These are phyloP conservation scores for Venturia aucupariae DNA, from an alignment of 2,329 filamentous ascomycete species.

Conservation along the genomic window DNA sequence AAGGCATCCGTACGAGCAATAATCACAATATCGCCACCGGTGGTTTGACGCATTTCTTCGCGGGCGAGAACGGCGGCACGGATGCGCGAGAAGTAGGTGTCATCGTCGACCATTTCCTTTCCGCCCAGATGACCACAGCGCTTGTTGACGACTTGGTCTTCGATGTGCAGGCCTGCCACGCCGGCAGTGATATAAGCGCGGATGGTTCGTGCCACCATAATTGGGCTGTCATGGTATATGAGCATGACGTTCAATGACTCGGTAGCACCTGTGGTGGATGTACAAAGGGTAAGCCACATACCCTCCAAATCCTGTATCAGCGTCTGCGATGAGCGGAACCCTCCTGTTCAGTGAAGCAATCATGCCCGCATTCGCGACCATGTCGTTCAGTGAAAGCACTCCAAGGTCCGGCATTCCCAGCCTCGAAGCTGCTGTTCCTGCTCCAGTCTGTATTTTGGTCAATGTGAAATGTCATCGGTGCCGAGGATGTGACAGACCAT, in stretches of 20 bases:
- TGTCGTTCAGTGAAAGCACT: conserved; percentile 18
- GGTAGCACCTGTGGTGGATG: neutral
- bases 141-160: conserved; percentile 56
- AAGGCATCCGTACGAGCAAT: conserved; percentile 57
- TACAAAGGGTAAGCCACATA: neutral
- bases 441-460: conserved; percentile 18
- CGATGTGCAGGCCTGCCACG: conserved; percentile 52
- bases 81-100: conserved; percentile 46
- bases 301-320: conserved; percentile 21
- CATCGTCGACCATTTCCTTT: conserved; percentile 48
- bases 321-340: conserved; percentile 20
- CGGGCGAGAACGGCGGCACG: conserved; percentile 43
- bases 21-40: conserved; percentile 50
- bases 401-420: conserved; percentile 20
- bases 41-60: conserved; percentile 27
- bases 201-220: conserved; percentile 11
- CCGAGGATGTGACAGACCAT: conserved; percentile 31
- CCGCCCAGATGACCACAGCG: conserved; percentile 55
- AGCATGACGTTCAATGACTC: neutral
- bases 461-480: neutral
- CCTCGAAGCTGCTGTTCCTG: conserved; percentile 19
- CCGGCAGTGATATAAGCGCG: conserved; percentile 24
- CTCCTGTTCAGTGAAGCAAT: conserved; percentile 16
- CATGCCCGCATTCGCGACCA: conserved; percentile 19
- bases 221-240: neutral